phyloP scores from a whole-genome alignment of 371 early-diverging fungal species.

The Apophysomyces elegans region DNA sequence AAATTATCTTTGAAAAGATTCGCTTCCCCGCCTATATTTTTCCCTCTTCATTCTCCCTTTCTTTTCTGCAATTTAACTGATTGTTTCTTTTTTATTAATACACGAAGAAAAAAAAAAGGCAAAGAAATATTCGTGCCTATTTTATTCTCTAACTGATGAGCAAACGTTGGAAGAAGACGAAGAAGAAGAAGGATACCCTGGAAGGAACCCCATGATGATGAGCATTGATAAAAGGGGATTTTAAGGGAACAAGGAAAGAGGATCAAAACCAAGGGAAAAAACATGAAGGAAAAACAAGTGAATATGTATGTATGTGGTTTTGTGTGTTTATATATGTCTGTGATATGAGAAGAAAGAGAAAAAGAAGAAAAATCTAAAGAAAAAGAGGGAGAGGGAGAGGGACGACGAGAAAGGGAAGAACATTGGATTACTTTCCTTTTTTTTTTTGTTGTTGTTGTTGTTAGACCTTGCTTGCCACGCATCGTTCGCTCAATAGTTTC shows the following conservation, averaged over 20 bases:
- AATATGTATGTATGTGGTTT: neutral
- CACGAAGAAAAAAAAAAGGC: too few species aligned
- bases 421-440: neutral
- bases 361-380: neutral
- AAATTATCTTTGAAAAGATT: constrained; percentile 52
- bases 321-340: neutral
- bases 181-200: too few species aligned
- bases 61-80: constrained; percentile 5
- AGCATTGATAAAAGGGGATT: too few species aligned
- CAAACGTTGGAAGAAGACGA: too few species aligned
- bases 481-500: constrained; percentile 65
- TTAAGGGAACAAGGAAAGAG: too few species aligned
- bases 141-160: neutral
- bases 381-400: neutral
- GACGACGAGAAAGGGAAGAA: neutral
- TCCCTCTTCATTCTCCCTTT: neutral
- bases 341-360: neutral
- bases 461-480: constrained; percentile 68
- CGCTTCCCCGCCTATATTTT: neutral
- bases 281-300: neutral
- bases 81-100: neutral
- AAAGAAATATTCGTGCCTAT: neutral
- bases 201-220: too few species aligned
- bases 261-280: neutral
- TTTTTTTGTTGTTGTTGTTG: neutral